A percentile compares a stretch with the other conserved stretches of the same genome.
phyloP scores from a whole-genome alignment of 768 basidiomycete genomes.

The Mycena capillaripes region DNA sequence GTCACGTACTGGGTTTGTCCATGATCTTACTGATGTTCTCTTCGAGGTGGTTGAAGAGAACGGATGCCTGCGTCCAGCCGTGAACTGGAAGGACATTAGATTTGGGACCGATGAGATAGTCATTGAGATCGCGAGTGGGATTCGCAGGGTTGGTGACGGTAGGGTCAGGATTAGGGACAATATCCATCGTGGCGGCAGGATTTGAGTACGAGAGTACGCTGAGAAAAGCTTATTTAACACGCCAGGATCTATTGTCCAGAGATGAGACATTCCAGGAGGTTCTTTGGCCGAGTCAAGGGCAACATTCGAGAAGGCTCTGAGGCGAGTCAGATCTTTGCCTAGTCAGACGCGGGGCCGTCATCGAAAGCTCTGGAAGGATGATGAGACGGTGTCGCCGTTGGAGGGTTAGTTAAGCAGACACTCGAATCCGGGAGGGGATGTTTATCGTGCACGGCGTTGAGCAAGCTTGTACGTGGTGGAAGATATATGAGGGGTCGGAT shows the following conservation, averaged over 20 bases:
- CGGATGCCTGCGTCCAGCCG: slow-evolving; percentile 4
- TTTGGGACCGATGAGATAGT: slow-evolving; percentile 5
- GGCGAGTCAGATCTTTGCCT: neutral
- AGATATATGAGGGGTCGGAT: no score
- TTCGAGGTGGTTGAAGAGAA: slow-evolving; percentile 3
- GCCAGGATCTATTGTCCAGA: neutral
- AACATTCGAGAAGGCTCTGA: neutral
- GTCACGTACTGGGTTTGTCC: slow-evolving; percentile 14
- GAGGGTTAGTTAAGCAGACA: no score
- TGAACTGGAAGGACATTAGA: slow-evolving; percentile 7
- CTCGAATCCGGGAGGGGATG: no score
- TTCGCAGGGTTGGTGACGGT: neutral
- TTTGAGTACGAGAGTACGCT: neutral
- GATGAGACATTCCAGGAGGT: slow-evolving; percentile 11
- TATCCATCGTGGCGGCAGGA: neutral
- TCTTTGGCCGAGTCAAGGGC: slow-evolving; percentile 5
- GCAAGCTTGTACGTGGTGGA: no score
- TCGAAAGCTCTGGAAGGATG: neutral
- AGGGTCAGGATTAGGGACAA: neutral
- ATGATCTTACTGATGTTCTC: slow-evolving; percentile 1
- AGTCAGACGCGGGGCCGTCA: neutral
- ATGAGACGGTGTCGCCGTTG: no score
- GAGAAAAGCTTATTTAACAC: neutral
- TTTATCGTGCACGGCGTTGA: no score
- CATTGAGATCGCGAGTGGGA: neutral